Conservation (phyloP, 345 rosid genomes). For the Lepidium sativum region DNA sequence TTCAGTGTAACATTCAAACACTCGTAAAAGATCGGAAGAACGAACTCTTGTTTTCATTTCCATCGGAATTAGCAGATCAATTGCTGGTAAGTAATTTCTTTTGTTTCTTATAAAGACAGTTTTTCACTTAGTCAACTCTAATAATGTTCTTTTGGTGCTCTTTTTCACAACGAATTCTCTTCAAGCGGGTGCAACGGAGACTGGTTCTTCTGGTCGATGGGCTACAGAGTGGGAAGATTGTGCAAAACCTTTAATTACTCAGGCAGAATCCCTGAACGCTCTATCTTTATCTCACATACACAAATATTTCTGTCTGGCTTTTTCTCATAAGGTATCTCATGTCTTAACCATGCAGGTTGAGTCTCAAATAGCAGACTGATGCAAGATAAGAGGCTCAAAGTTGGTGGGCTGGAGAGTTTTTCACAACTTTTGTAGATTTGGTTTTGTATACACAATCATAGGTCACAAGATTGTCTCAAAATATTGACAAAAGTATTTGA, state of each 20-base stretch:
- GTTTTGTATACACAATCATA: constrained; percentile 6
- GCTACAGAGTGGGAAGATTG: constrained; percentile 83
- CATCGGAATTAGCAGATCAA: constrained; percentile 85
- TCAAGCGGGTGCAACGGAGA: constrained; percentile 62
- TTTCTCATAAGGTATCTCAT: constrained; percentile 9
- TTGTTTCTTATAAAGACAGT: not conserved
- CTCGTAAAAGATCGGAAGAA: constrained; percentile 70
- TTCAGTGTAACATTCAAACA: constrained; percentile 61
- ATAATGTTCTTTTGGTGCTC: not conserved
- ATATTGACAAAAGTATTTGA: not conserved
- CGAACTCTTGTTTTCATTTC: constrained; percentile 90
- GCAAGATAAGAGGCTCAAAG: not conserved
- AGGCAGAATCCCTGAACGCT: constrained; percentile 29
- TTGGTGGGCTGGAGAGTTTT: not conserved
- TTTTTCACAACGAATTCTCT: constrained; percentile 48
- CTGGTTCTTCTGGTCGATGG: constrained; percentile 73
- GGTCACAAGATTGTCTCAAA: constrained; percentile 27
- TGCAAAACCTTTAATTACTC: constrained; percentile 64
- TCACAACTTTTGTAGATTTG: constrained; percentile 7
- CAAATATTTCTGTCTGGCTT: not conserved
- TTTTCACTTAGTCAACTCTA: not conserved
- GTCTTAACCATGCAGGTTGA: constrained; percentile 19
- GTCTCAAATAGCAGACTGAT: constrained; percentile 3
- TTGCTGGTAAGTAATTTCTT: constrained; percentile 45
- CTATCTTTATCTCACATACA: not conserved